phyloP scores from a whole-genome alignment of 164 flowering plant genomes.

The Cinnamomum micranthum region DNA sequence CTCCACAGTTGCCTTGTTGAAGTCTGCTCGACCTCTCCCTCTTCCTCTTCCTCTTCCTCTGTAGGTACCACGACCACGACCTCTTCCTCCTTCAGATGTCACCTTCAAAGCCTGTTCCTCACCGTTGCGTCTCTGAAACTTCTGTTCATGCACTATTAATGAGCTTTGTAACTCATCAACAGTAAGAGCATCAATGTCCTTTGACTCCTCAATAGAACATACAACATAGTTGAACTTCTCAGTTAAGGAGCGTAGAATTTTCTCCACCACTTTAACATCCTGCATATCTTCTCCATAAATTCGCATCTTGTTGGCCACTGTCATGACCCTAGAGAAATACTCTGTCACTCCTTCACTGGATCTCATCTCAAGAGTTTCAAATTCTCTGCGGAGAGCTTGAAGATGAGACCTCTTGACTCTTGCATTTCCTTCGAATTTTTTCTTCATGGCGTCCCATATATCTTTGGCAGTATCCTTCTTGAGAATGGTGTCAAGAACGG shows the following conservation, averaged over 20 bases:
- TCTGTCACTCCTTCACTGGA: background rate
- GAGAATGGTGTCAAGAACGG: background rate
- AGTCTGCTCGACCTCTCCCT: conserved; percentile 6
- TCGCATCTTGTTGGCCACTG: conserved; percentile 3
- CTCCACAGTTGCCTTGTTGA: conserved; percentile 15
- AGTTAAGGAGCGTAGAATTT: conserved; percentile 15
- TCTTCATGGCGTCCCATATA: no score
- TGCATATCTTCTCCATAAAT: conserved; percentile 17
- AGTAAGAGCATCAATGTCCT: conserved; percentile 9
- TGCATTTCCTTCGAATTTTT: conserved; percentile 16
- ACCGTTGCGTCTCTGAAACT: conserved; percentile 6
- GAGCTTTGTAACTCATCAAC: conserved; percentile 24
- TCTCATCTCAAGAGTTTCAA: conserved; percentile 25
- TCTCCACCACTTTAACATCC: conserved; percentile 17
- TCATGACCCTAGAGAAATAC: no score
- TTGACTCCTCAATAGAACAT: conserved; percentile 14
- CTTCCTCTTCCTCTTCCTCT: conserved; percentile 17
- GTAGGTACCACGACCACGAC: conserved; percentile 13
- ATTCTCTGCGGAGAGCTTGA: conserved; percentile 18
- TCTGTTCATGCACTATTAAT: conserved; percentile 21
- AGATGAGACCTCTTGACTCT: conserved; percentile 22
- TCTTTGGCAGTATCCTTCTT: background rate
- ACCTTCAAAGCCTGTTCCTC: conserved; percentile 18
- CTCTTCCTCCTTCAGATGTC: conserved; percentile 16
- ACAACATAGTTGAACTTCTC: conserved; percentile 17